phyloP scores from a whole-genome alignment of 1,284 basidiomycete genomes.

The Puccinia polysora region DNA sequence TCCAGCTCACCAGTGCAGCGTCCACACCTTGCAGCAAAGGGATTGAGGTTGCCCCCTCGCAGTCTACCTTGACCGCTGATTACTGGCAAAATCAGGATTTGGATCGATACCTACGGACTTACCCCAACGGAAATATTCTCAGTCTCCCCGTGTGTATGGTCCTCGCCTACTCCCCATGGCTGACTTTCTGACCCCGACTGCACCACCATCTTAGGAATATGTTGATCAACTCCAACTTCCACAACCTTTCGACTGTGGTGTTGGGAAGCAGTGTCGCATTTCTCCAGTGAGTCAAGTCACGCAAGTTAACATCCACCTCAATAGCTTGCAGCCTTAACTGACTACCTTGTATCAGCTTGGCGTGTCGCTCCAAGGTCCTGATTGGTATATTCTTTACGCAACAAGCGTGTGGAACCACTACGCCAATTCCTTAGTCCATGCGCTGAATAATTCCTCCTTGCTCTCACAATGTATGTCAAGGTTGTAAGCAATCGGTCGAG shows the following conservation, averaged over 20 bases:
- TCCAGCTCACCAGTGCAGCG: neutral
- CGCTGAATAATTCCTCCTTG: neutral
- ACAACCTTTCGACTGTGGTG: slow-evolving; percentile 33
- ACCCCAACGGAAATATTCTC: slow-evolving; percentile 36
- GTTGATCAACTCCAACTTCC: slow-evolving; percentile 22
- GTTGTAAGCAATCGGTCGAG: neutral
- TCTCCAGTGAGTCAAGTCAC: slow-evolving; percentile 17
- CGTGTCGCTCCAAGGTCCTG: neutral
- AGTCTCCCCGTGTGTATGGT: slow-evolving; percentile 40
- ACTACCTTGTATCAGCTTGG: neutral
- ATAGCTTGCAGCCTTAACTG: neutral
- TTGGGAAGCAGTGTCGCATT: slow-evolving; percentile 25
- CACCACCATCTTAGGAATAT: slow-evolving; percentile 23
- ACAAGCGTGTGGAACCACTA: slow-evolving; percentile 39
- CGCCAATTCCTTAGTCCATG: slow-evolving; percentile 18
- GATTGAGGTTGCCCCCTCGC: neutral
- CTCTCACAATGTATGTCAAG: slow-evolving; percentile 12
- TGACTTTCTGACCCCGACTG: too few relatives aligned
- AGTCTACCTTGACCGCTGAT: slow-evolving; percentile 7
- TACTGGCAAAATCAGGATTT: slow-evolving; percentile 34
- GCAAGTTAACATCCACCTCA: neutral
- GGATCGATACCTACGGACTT: slow-evolving; percentile 34
- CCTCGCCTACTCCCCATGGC: too few relatives aligned
- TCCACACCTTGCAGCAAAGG: neutral
- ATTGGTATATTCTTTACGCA: slow-evolving; percentile 34